Evolutionary conservation across 768 basidiomycete genomes (phyloP), one percentile per base, ranked within the genome.

Genomic region (Boletus sp.): DNA sequence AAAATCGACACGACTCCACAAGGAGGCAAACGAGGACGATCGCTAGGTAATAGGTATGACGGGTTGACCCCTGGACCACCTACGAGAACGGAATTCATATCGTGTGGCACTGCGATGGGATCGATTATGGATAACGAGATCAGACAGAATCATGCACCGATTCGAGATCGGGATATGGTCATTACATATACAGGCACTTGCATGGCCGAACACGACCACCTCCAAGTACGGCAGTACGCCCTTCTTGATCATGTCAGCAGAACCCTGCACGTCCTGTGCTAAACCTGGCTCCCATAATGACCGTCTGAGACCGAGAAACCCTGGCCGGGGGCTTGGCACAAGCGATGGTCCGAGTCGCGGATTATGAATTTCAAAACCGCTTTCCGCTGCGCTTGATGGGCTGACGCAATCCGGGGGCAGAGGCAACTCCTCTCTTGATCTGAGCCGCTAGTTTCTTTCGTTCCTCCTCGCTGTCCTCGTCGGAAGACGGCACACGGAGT

Each of bases 371-470:
- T 78, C 90, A 76, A 89, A 92, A 70, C 59, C 86, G 81, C 69
- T 83, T 88, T 32, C 85, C 87, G 36, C 86, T 86, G 61, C 89
- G 82, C 72, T 85, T 90, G 59, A 91, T 76, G 5, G 90, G 90
- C 63, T 92, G 89, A 63, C 83, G 81, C 44, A 84, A 77, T 40
- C 84, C 84, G 52, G 84, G 76, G 58, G 77, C 76, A 24, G 24
- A 24, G 42, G 69, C 66, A 47, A 66, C 60, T 44, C 77, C 78
- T 56, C 70, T 71, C 58, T 73, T 82, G 52, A 76, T 69, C 62
- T 73, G 75, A 47, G 77, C 71, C 24, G 76, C 69, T 33, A 71
- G 71, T 50, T 69, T 76, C 67, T 75, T 80, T 35, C 76, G 76
- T 37, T 80, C 83, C 20, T 73, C 76, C 60, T 84, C 85, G 64